Conservation (phyloP, 1,284 basidiomycete species). For the Fomitopsis palustris region DNA sequence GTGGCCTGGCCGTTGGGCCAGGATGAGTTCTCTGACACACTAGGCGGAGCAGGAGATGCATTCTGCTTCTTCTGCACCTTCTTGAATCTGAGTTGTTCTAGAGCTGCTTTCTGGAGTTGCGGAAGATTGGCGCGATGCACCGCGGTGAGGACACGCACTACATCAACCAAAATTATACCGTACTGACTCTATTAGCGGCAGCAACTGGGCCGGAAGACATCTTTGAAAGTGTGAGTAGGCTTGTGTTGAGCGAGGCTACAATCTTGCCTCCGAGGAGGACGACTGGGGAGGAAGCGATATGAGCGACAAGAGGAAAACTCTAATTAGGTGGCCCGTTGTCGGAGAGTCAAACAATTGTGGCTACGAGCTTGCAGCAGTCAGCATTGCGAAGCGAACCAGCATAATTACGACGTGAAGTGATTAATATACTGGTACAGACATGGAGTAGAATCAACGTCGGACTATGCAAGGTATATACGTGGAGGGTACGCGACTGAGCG, state of each 20-base stretch:
- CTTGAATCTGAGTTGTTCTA: slow-evolving; percentile 60
- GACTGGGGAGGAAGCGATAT: slow-evolving; percentile 17
- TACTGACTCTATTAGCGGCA: slow-evolving; percentile 40
- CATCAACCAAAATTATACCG: slow-evolving; percentile 15
- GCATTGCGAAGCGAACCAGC: not conserved
- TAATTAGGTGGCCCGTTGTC: slow-evolving; percentile 34
- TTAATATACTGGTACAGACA: not conserved
- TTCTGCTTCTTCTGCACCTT: slow-evolving; percentile 41
- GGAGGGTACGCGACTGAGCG: no score
- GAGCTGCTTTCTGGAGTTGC: slow-evolving; percentile 46
- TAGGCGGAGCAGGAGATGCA: slow-evolving; percentile 28
- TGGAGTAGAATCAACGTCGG: not conserved
- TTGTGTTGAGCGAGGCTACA: not conserved
- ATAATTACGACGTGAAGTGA: not conserved
- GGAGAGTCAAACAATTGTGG: slow-evolving; percentile 58
- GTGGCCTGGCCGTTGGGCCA: slow-evolving; percentile 12
- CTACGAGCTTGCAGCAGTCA: slow-evolving; percentile 22
- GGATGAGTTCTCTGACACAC: slow-evolving; percentile 25
- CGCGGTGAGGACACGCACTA: slow-evolving; percentile 23
- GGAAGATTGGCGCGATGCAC: slow-evolving; percentile 11
- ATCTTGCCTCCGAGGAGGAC: slow-evolving; percentile 3
- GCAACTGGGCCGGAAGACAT: slow-evolving; percentile 39
- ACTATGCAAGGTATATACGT: no score
- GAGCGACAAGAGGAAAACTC: slow-evolving; percentile 24
- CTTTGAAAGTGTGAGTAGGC: slow-evolving; percentile 3